These are phyloP conservation scores for Cercospora berteroae DNA, from an alignment of 2,329 filamentous ascomycete genomes.

Conservation along the genomic window DNA sequence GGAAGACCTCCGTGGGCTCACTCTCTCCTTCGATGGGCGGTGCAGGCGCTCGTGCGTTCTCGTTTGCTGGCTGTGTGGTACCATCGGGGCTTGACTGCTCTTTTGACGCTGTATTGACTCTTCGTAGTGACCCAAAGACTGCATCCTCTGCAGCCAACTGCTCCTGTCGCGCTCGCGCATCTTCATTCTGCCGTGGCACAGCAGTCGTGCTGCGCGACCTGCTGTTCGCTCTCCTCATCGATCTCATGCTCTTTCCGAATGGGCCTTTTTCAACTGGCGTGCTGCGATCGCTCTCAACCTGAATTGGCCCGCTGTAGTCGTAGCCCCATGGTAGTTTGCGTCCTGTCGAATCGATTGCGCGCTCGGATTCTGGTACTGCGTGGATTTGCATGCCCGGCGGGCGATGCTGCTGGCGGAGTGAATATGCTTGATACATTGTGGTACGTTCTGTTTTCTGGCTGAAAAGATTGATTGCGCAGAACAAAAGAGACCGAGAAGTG, in stretches of 20 bases:
- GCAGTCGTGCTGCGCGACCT: slow-evolving; percentile 48
- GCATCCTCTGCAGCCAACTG: slow-evolving; percentile 49
- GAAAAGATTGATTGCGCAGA: not conserved
- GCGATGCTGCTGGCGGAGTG: slow-evolving; percentile 20
- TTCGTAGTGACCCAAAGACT: slow-evolving; percentile 42
- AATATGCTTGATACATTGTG: slow-evolving; percentile 16
- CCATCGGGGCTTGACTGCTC: slow-evolving; percentile 29
- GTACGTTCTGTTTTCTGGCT: not conserved
- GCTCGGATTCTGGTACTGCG: slow-evolving; percentile 62
- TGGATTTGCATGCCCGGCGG: slow-evolving; percentile 60
- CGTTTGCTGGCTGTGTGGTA: slow-evolving; percentile 33
- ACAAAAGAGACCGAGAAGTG: not conserved
- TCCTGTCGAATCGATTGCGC: slow-evolving; percentile 58
- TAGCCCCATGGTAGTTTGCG: slow-evolving; percentile 63
- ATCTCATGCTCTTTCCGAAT: slow-evolving; percentile 53
- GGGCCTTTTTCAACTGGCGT: slow-evolving; percentile 61
- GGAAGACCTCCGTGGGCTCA: slow-evolving; percentile 70
- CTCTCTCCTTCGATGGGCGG: slow-evolving; percentile 39
- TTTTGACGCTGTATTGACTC: slow-evolving; percentile 31
- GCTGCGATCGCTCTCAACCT: slow-evolving; percentile 22
- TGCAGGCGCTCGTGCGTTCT: slow-evolving; percentile 11
- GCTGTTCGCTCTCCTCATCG: slow-evolving; percentile 13
- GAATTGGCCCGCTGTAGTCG: slow-evolving; percentile 37
- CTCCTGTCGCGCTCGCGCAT: slow-evolving; percentile 45
- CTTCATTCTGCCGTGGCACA: slow-evolving; percentile 60